Percentiles rank a stretch among this genome's conserved stretches.
Evolutionary conservation across 257 asterid genomes (phyloP).

Genomic region (Ajuga chamaepitys): DNA sequence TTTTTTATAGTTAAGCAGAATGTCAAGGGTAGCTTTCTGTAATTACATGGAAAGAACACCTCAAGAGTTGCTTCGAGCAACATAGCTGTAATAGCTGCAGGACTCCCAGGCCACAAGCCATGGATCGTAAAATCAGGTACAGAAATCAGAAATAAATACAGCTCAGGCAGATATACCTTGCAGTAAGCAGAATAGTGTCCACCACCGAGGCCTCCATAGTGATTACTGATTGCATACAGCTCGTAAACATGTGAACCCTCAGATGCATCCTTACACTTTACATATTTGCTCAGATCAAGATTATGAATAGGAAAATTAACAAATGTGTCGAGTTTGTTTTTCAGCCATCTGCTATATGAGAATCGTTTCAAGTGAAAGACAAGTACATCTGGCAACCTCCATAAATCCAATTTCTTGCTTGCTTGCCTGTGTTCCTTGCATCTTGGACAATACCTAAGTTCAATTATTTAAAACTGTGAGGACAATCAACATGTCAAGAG

Average conservation of each 20-base stretch:
- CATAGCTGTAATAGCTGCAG: too few species aligned
- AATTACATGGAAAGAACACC: too few species aligned
- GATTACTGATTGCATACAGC: constrained; percentile 90
- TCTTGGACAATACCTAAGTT: constrained; percentile 82
- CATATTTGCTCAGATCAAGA: constrained; percentile 78
- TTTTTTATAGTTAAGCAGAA: too few species aligned
- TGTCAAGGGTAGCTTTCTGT: too few species aligned
- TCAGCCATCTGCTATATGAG: constrained; percentile 85
- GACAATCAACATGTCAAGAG: not conserved
- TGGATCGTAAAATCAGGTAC: not conserved
- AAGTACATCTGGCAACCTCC: constrained; percentile 90
- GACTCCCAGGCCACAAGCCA: too few species aligned
- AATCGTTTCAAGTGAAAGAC: constrained; percentile 88
- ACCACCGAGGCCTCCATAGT: constrained; percentile 96
- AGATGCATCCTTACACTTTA: constrained; percentile 49
- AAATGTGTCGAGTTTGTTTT: constrained; percentile 86
- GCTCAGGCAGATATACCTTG: constrained; percentile 54
- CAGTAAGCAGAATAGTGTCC: constrained; percentile 97
- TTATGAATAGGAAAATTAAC: constrained; percentile 79
- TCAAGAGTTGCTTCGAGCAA: too few species aligned
- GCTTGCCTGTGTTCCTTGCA: constrained; percentile 98
- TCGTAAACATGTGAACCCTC: constrained; percentile 68
- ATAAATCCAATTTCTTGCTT: constrained; percentile 81
- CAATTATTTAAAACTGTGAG: not conserved
- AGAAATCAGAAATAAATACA: not conserved